These are phyloP conservation scores for Trichoderma sp. DNA, from an alignment of 2,329 filamentous ascomycete species.

Conservation along the genomic window DNA sequence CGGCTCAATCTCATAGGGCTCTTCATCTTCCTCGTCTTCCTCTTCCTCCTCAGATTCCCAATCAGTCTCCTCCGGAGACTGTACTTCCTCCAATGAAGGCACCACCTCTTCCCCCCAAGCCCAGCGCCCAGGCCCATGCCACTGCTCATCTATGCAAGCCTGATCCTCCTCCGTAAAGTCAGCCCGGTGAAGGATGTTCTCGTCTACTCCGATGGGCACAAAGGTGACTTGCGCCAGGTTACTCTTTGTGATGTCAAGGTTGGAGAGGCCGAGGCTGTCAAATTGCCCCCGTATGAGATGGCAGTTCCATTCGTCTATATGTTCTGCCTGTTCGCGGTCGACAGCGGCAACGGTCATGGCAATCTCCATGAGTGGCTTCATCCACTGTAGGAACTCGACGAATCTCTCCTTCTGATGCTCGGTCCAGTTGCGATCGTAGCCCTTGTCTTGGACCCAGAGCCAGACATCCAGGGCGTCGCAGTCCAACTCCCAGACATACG, in stretches of 20 bases:
- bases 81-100: neutral
- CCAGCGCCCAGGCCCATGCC: slow-evolving; percentile 10
- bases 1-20: neutral
- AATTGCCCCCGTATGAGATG: neutral
- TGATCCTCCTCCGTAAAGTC: neutral
- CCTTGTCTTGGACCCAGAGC: slow-evolving; percentile 11
- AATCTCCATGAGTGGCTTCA: neutral
- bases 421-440: slow-evolving; percentile 9
- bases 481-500: neutral
- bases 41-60: neutral
- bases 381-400: neutral
- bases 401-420: neutral
- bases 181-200: neutral
- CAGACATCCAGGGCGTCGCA: neutral
- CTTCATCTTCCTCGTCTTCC: neutral
- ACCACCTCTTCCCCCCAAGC: neutral
- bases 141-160: neutral
- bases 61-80: too few relatives aligned
- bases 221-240: neutral
- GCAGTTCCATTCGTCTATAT: neutral
- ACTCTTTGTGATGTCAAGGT: neutral
- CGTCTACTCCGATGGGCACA: neutral
- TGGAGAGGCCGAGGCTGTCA: neutral
- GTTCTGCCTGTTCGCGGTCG: too few relatives aligned
- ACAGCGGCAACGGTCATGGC: neutral